phyloP scores from a whole-genome alignment of 257 asterid genomes.

The Nicotiana otophora region DNA sequence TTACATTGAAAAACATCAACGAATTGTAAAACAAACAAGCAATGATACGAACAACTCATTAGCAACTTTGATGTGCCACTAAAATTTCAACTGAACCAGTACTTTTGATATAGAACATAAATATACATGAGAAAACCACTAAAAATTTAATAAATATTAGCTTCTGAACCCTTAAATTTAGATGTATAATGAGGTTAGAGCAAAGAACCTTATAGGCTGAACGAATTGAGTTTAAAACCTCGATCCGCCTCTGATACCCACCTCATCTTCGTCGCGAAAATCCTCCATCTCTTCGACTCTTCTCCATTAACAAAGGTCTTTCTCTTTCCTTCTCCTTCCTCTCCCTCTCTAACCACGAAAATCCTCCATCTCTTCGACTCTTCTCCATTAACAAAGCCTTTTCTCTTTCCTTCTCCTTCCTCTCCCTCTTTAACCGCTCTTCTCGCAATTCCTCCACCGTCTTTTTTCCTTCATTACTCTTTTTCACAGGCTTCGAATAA shows the following conservation, averaged over 20 bases:
- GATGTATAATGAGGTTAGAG: no score
- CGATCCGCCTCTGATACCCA: not conserved
- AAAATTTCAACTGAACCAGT: no score
- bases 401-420: constrained; percentile 66
- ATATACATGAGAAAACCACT: no score
- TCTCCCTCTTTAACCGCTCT: constrained; percentile 82
- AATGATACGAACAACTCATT: not conserved
- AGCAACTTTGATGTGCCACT: not conserved
- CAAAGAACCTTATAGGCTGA: no score
- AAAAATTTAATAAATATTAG: no score
- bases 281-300: constrained; percentile 47
- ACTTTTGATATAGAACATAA: no score
- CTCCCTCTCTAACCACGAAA: constrained; percentile 62
- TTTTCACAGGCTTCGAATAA: constrained; percentile 17
- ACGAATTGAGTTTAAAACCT: no score
- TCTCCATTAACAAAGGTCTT: constrained; percentile 55
- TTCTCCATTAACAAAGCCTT: constrained; percentile 58
- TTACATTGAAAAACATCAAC: not conserved
- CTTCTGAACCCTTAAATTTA: no score
- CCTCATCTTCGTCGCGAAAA: constrained; percentile 63
- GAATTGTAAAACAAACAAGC: not conserved
- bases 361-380: constrained; percentile 41
- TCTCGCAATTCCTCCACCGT: constrained; percentile 83
- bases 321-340: constrained; percentile 69
- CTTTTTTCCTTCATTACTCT: constrained; percentile 58